Evolutionary conservation across 257 asterid species (phyloP), one percentile per base, ranked within the genome.

Genomic region (Ajuga chamaepitys): DNA sequence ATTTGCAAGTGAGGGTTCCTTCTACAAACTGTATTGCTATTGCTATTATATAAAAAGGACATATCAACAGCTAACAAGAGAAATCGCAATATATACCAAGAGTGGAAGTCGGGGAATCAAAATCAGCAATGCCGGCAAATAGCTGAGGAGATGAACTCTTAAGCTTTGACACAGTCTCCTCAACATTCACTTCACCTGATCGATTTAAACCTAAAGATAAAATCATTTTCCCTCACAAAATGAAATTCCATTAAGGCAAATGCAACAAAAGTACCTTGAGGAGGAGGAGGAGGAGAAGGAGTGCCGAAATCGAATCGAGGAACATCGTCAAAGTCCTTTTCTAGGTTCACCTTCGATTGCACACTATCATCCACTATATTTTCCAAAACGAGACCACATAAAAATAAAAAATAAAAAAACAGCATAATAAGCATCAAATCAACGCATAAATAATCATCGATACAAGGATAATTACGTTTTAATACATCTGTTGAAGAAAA

Each of bases 281-380:
- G 54, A 17, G 77, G 75, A 26, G 77, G 75, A 26, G 77, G 74
- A 24, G 82, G 79, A 30, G 78, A 64, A 60, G 81, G 75, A 20
- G 83, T 71, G 47, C 55, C 86, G 11, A 76, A 68, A 52, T 72
- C 78, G 24, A 82, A 76, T 7, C 77, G 67, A 7, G 89, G 86
- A 61, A 53, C 63, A 40, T 62, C 91, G 7, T 76, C 63, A 79
- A 46, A 67, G 4, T 62, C 73, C 38, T 74, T 41, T 9, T 70
- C 75, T 38, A 61, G 71, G 47, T 50, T 68, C 72, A 25, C 70
- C 55, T 52, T 62, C 18, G 80, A 57, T 44, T 51, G 65, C 47
- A 73, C 64, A 64, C 59, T 59, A 14, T 4, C 58, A 26, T 58
- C 70, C 60, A 51, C 83, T 64, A 54, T 4, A 32, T 67, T 68